A percentile compares a stretch with the other conserved stretches of the same genome.
phyloP scores from a whole-genome alignment of 345 rosid species.

The Populus euphratica region DNA sequence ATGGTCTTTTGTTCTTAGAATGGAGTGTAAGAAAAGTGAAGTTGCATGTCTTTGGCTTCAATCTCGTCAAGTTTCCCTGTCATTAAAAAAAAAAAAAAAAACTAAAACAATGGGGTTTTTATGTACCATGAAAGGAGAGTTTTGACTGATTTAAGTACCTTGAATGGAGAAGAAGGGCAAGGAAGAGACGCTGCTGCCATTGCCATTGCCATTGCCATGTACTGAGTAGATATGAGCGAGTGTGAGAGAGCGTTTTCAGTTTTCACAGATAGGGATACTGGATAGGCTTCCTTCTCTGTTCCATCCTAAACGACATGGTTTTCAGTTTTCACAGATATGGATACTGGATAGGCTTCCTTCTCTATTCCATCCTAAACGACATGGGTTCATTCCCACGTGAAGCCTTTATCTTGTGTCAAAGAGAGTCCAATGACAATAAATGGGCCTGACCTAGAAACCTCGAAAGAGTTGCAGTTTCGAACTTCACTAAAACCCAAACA shows the following conservation, averaged over 20 bases:
- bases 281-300: not conserved
- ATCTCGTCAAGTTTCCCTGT: slow-evolving; percentile 1
- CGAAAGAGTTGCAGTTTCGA: too few species aligned
- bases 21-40: not conserved
- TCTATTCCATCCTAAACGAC: not conserved
- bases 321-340: not conserved
- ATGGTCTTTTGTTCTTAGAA: not conserved
- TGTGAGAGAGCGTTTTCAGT: not conserved
- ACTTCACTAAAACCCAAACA: not conserved
- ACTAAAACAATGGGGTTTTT: not conserved
- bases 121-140: not conserved
- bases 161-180: slow-evolving; percentile 12
- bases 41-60: slow-evolving; percentile 1
- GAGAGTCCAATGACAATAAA: not conserved
- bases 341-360: not conserved
- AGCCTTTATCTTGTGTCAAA: not conserved
- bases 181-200: slow-evolving; percentile 9
- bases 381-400: not conserved
- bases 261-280: not conserved
- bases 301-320: not conserved
- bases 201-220: not conserved
- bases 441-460: not conserved
- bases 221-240: not conserved
- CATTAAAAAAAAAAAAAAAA: not conserved
- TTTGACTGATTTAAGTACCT: not conserved